phyloP scores from a whole-genome alignment of 2,329 filamentous ascomycete species.

The Lizonia empirigonia region DNA sequence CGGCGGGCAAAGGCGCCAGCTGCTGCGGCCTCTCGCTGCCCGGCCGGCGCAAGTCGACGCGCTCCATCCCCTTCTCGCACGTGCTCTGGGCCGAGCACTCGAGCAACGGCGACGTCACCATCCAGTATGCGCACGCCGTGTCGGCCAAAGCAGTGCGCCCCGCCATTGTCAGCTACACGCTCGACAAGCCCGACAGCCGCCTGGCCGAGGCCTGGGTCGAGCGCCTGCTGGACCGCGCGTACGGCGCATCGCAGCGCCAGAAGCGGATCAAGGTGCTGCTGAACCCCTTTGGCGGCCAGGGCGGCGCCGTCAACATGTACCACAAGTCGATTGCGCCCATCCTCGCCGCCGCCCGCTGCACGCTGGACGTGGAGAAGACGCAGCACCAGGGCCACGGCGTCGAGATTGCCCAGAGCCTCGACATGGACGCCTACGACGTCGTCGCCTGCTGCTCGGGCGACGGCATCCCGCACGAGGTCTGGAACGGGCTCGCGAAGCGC shows the following conservation, averaged over 20 bases:
- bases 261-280: slow-evolving; percentile 87
- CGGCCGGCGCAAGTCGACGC: slow-evolving; percentile 56
- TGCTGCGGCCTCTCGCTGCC: slow-evolving; percentile 63
- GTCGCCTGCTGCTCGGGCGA: slow-evolving; percentile 91
- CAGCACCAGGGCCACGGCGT: slow-evolving; percentile 75
- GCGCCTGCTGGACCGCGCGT: slow-evolving; percentile 71
- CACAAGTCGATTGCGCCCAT: slow-evolving; percentile 77
- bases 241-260: slow-evolving; percentile 68
- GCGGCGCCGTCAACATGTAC: slow-evolving; percentile 75
- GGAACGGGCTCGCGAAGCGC: slow-evolving; percentile 85
- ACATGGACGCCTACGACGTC: slow-evolving; percentile 81
- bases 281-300: slow-evolving; percentile 89
- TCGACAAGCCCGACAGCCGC: slow-evolving; percentile 59
- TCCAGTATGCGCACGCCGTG: slow-evolving; percentile 72
- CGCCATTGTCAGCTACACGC: slow-evolving; percentile 65
- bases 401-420: slow-evolving; percentile 74
- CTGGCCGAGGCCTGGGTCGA: slow-evolving; percentile 66
- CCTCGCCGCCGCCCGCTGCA: slow-evolving; percentile 79
- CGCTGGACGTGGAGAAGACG: slow-evolving; percentile 75
- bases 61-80: slow-evolving; percentile 77
- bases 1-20: slow-evolving; percentile 54
- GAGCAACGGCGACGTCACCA: slow-evolving; percentile 63
- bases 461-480: slow-evolving; percentile 88
- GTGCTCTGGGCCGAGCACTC: slow-evolving; percentile 78
- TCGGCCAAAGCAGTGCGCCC: slow-evolving; percentile 64